Evolutionary conservation across 305 asterid genomes (phyloP).

Genomic region (Fraxinus paxiana): DNA sequence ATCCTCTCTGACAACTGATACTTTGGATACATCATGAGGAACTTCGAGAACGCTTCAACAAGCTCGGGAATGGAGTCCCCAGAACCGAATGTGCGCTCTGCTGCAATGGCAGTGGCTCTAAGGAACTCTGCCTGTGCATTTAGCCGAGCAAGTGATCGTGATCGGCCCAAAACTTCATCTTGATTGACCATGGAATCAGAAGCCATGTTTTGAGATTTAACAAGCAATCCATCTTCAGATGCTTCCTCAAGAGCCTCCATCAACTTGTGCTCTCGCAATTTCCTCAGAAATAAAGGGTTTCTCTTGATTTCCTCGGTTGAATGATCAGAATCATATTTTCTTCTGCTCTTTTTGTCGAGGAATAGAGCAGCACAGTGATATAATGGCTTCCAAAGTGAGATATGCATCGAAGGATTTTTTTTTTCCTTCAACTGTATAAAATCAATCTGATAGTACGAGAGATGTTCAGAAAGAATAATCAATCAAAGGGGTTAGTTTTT

Average conservation of each 20-base stretch:
- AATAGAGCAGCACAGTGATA: slow-evolving; percentile 91
- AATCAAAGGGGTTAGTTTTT: too few relatives aligned
- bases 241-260: slow-evolving; percentile 98
- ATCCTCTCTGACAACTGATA: slow-evolving; percentile 71
- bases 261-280: slow-evolving; percentile 77
- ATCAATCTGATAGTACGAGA: slow-evolving; percentile 18
- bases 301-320: slow-evolving; percentile 53
- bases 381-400: slow-evolving; percentile 74
- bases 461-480: slow-evolving; percentile 21
- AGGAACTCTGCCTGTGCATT: slow-evolving; percentile 90
- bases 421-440: neutral
- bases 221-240: slow-evolving; percentile 84
- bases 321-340: slow-evolving; percentile 52
- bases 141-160: slow-evolving; percentile 76
- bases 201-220: slow-evolving; percentile 77
- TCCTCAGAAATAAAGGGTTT: slow-evolving; percentile 63
- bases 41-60: slow-evolving; percentile 67
- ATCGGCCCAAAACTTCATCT: slow-evolving; percentile 72
- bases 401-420: slow-evolving; percentile 46
- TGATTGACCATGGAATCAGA: slow-evolving; percentile 57
- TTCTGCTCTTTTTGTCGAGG: slow-evolving; percentile 81
- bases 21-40: slow-evolving; percentile 84
- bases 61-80: slow-evolving; percentile 62
- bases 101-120: slow-evolving; percentile 85
- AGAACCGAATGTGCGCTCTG: slow-evolving; percentile 59